These are phyloP conservation scores for Halophytophthora batemanensis DNA, from an alignment of 352 stramenopile species.

Conservation along the genomic window DNA sequence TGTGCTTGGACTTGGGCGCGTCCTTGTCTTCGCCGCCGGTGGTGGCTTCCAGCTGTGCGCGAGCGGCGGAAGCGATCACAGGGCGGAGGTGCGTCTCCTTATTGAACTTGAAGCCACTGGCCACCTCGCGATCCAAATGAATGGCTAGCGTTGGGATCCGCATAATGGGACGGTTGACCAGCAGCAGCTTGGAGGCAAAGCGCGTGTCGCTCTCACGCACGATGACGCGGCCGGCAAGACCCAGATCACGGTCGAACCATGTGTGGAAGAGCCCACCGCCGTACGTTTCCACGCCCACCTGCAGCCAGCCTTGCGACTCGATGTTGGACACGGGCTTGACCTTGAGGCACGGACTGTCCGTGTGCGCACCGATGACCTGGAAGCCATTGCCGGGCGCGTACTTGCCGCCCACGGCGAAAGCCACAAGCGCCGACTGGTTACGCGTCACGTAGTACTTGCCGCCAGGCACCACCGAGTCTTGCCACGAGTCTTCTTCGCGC, in stretches of 20 bases:
- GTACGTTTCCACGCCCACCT: constrained; percentile 83
- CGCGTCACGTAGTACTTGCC: constrained; percentile 98
- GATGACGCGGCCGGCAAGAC: constrained; percentile 91
- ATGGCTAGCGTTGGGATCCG: constrained; percentile 97
- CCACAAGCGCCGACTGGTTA: constrained; percentile 95
- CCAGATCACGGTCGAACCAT: constrained; percentile 97
- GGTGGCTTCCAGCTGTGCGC: constrained; percentile 86
- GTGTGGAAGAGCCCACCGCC: constrained; percentile 96
- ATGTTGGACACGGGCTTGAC: constrained; percentile 94
- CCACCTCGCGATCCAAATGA: constrained; percentile 92
- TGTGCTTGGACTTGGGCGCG: constrained; percentile 78
- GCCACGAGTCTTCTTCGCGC: constrained; percentile 80
- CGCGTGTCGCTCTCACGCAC: constrained; percentile 76
- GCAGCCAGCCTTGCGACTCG: constrained; percentile 77
- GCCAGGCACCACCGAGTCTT: constrained; percentile 47
- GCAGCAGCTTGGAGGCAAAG: constrained; percentile 81
- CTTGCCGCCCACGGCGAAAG: constrained; percentile 93
- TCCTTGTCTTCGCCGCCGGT: constrained; percentile 41
- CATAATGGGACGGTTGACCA: constrained; percentile 94
- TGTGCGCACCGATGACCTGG: constrained; percentile 97
- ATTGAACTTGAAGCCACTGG: constrained; percentile 93
- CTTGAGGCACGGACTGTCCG: constrained; percentile 95
- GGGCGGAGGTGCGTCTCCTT: constrained; percentile 96
- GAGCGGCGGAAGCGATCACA: constrained; percentile 83
- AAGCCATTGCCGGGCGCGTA: constrained; percentile 92